Evolutionary conservation across 2,329 filamentous ascomycete genomes (phyloP).

Genomic region (Fusarium palustre): DNA sequence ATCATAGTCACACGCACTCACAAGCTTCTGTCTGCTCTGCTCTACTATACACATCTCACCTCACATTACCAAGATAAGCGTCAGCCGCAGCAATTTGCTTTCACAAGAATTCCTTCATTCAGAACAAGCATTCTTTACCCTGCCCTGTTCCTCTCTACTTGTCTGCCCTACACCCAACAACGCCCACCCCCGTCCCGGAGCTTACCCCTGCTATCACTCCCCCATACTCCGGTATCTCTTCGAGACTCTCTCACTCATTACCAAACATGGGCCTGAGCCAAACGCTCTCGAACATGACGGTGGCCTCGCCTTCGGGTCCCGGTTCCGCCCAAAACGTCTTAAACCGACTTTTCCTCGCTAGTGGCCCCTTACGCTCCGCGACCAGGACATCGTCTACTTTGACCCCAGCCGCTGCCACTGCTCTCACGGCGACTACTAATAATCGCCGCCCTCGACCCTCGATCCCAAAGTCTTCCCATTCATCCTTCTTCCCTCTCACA

Average conservation of each 20-base stretch:
- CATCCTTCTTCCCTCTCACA: conserved; percentile 36
- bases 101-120: conserved; percentile 28
- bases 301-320: conserved; percentile 46
- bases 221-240: conserved; percentile 42
- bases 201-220: conserved; percentile 36
- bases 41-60: conserved; percentile 4
- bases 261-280: conserved; percentile 46
- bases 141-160: conserved; percentile 16
- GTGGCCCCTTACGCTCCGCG: conserved; percentile 45
- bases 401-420: conserved; percentile 23
- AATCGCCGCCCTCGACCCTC: conserved; percentile 47
- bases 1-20: background rate
- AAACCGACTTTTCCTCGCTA: conserved; percentile 53
- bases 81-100: conserved; percentile 26
- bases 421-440: conserved; percentile 47
- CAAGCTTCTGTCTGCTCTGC: background rate
- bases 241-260: conserved; percentile 33
- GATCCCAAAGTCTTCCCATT: conserved; percentile 43
- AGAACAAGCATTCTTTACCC: conserved; percentile 26
- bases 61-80: conserved; percentile 25
- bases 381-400: conserved; percentile 46
- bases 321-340: conserved; percentile 49
- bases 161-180: conserved; percentile 34
- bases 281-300: conserved; percentile 46
- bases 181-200: conserved; percentile 24